Conservation (phyloP, 371 early-diverging fungal species). For the Apophysomyces ossiformis region DNA sequence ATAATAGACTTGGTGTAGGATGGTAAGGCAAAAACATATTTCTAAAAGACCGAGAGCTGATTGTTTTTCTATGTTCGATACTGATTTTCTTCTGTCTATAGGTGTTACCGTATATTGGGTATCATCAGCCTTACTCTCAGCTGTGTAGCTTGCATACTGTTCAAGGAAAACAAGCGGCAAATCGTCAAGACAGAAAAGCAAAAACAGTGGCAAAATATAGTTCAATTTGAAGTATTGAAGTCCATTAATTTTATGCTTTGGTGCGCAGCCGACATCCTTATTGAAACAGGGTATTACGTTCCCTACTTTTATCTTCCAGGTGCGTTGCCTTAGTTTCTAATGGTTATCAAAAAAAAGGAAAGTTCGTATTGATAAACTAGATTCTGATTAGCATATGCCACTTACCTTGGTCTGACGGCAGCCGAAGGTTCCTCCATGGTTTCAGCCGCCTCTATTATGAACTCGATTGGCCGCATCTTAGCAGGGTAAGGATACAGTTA, state of each 20-base stretch:
- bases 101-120: conserved; percentile 29
- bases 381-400: conserved; percentile 21
- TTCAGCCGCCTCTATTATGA: conserved; percentile 21
- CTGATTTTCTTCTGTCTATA: neutral
- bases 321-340: neutral
- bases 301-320: conserved; percentile 32
- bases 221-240: conserved; percentile 17
- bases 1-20: conserved; percentile 5
- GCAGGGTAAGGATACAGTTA: conserved; percentile 13
- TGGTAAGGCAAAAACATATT: neutral
- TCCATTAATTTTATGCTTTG: conserved; percentile 17
- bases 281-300: conserved; percentile 24
- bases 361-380: neutral
- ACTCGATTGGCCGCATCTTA: conserved; percentile 19
- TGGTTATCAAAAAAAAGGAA: too few relatives aligned
- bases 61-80: too few relatives aligned
- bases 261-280: conserved; percentile 18
- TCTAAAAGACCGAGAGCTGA: too few relatives aligned
- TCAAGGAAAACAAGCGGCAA: conserved; percentile 18
- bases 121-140: conserved; percentile 19
- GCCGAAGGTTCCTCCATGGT: conserved; percentile 19
- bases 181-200: neutral
- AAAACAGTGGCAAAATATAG: conserved; percentile 11
- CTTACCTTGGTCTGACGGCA: conserved; percentile 18
- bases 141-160: conserved; percentile 20